Percentiles rank a stretch among this genome's conserved stretches.
Conservation (phyloP, 1,139 yeast genomes). For the Saccharomyces hybrid region DNA sequence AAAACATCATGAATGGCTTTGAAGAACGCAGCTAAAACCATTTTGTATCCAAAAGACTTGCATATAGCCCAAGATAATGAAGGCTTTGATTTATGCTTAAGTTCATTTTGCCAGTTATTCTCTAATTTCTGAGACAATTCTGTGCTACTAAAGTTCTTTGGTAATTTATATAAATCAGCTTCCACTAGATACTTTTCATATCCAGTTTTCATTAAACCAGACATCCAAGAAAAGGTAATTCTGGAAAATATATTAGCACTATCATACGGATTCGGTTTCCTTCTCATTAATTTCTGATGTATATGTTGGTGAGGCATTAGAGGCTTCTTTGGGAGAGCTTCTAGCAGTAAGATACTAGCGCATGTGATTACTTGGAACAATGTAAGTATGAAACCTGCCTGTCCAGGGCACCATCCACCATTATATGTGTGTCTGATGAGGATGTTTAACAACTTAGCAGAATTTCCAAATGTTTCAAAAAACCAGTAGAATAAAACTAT, state of each 20-base stretch:
- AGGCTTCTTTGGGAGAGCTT: conserved; percentile 45
- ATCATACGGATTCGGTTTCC: conserved; percentile 57
- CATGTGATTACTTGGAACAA: conserved; percentile 45
- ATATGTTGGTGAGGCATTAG: conserved; percentile 35
- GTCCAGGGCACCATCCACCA: conserved; percentile 25
- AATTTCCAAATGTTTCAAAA: conserved; percentile 40
- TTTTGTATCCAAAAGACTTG: conserved; percentile 63
- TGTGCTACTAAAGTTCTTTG: conserved; percentile 52
- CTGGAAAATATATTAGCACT: conserved; percentile 74
- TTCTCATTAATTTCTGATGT: conserved; percentile 33
- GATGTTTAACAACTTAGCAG: conserved; percentile 42
- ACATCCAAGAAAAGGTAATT: conserved; percentile 88
- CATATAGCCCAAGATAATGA: conserved; percentile 59
- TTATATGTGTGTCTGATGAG: conserved; percentile 40
- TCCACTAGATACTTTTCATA: conserved; percentile 66
- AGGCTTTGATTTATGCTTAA: conserved; percentile 42
- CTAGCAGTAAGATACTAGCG: conserved; percentile 45
- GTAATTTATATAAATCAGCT: conserved; percentile 74
- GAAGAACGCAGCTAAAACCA: conserved; percentile 66
- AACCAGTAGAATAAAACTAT: conserved; percentile 74
- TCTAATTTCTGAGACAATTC: conserved; percentile 46
- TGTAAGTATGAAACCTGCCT: conserved; percentile 39
- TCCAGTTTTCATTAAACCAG: conserved; percentile 81
- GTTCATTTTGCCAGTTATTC: conserved; percentile 51
- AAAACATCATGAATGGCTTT: conserved; percentile 72